Evolutionary conservation across 495 filamentous ascomycete genomes (phyloP).

Genomic region (Hypoxylon intermedium): DNA sequence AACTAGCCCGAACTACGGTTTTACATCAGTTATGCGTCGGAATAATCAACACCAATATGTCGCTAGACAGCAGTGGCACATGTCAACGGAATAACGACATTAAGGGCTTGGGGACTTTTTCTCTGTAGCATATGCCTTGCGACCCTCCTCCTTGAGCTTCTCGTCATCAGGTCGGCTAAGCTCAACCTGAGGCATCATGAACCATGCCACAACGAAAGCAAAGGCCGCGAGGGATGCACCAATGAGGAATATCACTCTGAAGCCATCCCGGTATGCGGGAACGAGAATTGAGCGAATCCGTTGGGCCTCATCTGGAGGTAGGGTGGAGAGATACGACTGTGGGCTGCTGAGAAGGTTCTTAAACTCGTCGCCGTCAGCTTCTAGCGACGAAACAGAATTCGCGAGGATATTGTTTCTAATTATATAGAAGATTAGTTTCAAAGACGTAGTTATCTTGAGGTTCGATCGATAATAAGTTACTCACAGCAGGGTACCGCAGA

Average conservation of each 20-base stretch:
- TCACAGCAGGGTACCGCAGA: conserved; percentile 61
- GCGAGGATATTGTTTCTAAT: conserved; percentile 58
- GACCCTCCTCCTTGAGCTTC: conserved; percentile 55
- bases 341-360: conserved; percentile 39
- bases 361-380: conserved; percentile 31
- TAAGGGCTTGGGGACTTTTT: conserved; percentile 13
- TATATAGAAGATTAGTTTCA: neutral
- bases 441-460: too few relatives aligned
- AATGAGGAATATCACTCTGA: conserved; percentile 59
- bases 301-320: conserved; percentile 47
- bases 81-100: neutral
- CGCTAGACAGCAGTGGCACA: too few relatives aligned
- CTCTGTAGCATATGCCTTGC: conserved; percentile 29
- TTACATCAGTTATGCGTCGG: too few relatives aligned
- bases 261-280: conserved; percentile 57
- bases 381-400: conserved; percentile 46
- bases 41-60: too few relatives aligned
- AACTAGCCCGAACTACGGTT: too few relatives aligned
- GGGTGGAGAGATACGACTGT: conserved; percentile 38
- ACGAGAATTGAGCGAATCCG: conserved; percentile 49
- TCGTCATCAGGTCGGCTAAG: conserved; percentile 55
- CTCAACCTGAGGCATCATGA: conserved; percentile 57
- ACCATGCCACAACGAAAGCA: conserved; percentile 52
- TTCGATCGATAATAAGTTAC: neutral
- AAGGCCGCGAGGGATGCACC: conserved; percentile 55